Base-by-base conservation (phyloP, 2,329 filamentous ascomycete genomes). In the Botryosphaeria dothidea region DNA sequence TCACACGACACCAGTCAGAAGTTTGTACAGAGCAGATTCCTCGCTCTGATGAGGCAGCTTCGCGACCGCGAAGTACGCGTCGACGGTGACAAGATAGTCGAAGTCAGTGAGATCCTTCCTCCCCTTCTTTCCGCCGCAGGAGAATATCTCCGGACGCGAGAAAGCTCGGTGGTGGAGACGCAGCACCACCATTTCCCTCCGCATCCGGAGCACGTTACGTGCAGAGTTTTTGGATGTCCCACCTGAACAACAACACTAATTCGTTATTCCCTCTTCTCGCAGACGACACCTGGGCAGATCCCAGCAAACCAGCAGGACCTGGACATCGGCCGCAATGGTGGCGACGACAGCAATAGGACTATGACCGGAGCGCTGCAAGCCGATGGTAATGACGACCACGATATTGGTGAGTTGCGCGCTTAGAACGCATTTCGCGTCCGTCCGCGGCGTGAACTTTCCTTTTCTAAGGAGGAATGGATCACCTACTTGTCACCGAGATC, bases 21-120 rank as follows among this genome's bases (percentile, higher is more conserved):
- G 73, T 95, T 95, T 76, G 86, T 88, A 70, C 87, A 93, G 72
- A 93, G 91, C 69, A 86, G 86, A 66, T 96, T 96, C 72, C 78
- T 94, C 0, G 83, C 85, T 3, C 80, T 96, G 51, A 95, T 96
- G 92, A 86, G 90, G 29, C 85, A 86, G 66, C 85, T 95, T 63
- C 85, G 90, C 60, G 88, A 92, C 72, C 83, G 85, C 64, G 88
- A 95, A 78, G 87, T 93, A 15, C 85, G 85, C 56, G 87, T 95
- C 41, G 84, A 91, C 68, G 90, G 89, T 45, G 89, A 92, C 73
- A 85, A 87, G 70, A 82, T 91, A 71, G 86, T 90, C 51, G 83
- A 85, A 71, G 79, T 81, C 66, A 79, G 75, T 74, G 68, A 27
- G 62, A 25, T 29, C 49, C 38, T 56, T 21, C 49, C 48, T 38